Percentiles rank a stretch among this genome's conserved stretches.
phyloP scores from a whole-genome alignment of 2,329 filamentous ascomycete genomes.

The Stagonosporopsis chrysanthemi region DNA sequence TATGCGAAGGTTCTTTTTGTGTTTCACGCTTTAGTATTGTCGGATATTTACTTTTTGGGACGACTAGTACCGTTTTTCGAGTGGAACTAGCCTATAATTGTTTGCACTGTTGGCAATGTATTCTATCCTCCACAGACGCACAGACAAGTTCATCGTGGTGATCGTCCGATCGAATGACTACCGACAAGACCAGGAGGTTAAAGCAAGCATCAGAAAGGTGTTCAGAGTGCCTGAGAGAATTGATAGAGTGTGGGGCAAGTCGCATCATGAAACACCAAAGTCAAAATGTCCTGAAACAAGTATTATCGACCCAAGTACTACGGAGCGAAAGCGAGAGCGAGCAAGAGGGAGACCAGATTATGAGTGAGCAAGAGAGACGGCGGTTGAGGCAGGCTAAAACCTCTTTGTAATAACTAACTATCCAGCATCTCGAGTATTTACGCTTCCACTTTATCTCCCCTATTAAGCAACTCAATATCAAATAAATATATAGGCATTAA shows the following conservation, averaged over 20 bases:
- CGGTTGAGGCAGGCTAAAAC: conserved; percentile 6
- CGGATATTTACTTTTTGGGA: no score
- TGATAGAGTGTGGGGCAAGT: not conserved
- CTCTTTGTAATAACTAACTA: conserved; percentile 6
- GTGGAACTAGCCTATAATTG: no score
- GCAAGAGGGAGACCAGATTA: not conserved
- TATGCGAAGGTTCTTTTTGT: no score
- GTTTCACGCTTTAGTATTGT: no score
- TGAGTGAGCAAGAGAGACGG: not conserved
- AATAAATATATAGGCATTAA: conserved; percentile 10
- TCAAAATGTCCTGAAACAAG: conserved; percentile 16
- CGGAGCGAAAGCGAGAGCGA: not conserved
- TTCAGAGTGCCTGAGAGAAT: not conserved
- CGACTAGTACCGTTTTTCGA: no score
- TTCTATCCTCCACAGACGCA: not conserved
- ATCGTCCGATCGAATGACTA: no score
- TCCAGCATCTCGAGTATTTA: conserved; percentile 19
- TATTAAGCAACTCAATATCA: conserved; percentile 8
- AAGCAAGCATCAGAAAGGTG: not conserved
- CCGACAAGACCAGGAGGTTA: not conserved
- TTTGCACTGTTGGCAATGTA: no score
- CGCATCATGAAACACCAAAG: conserved; percentile 6
- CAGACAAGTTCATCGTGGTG: no score
- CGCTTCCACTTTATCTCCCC: conserved; percentile 8
- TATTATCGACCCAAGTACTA: not conserved